Base-by-base conservation (phyloP, 192 early-diverging fungal species). In the Backusella australiensis region DNA sequence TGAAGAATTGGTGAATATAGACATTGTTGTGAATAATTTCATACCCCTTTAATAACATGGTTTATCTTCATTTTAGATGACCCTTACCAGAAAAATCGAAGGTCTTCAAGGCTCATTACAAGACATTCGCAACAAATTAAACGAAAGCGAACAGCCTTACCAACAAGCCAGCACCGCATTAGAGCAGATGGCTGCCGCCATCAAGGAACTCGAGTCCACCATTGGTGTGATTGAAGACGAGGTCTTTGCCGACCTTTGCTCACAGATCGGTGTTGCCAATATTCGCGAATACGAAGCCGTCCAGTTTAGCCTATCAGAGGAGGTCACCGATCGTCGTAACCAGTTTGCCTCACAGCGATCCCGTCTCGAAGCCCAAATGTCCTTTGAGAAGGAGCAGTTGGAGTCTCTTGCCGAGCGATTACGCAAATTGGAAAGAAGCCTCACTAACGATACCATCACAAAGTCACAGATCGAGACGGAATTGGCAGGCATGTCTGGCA, bases 281-380 rank as follows among this genome's bases (percentile, higher is more conserved):
- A 90, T 98, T 73, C 91, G 94, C 5, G 96, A 94, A 72, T 98
- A 96, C 78, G 96, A 99, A 78, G 88, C 89, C 21, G 83, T 88
- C 32, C 90, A 92, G 53, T 83, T 94, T 17, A 86, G 86, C 15
- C 78, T 91, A 4, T 83, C 93, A 2, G 90, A 93, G 73, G 93
- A 96, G 75, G 79, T 86, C 0, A 86, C 87, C 14, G 92, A 99
- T 81, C 89, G 86, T 21, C 88, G 92, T 39, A 72, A 94, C 59
- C 89, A 93, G 76, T 95, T 96, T 75, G 85, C 85, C 34, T 94
- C 93, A 1, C 90, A 93, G 65, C 83, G 90, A 66, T 93, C 96
- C 15, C 90, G 93, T 67, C 79, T 97, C 39, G 85, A 92, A 59
- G 95, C 93, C 56, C 94, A 95, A 87, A 88, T 90, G 14, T 83